Evolutionary conservation across 2,329 filamentous ascomycete species (phyloP).

Genomic region (Phialemoniopsis sp.): DNA sequence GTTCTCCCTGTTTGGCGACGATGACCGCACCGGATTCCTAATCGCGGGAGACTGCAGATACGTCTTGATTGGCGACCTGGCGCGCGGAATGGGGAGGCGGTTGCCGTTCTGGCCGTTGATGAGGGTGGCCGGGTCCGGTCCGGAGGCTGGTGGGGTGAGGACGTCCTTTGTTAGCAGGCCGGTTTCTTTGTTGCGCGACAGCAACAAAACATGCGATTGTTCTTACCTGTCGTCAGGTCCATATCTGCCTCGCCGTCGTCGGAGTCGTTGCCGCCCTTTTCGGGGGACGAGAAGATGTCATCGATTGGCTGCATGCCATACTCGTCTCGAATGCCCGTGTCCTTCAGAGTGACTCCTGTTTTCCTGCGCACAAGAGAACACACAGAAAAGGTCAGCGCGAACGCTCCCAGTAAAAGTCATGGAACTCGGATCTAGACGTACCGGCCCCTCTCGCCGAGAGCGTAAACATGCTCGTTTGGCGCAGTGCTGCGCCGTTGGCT

Average conservation of each 20-base stretch:
- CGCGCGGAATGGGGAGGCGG: constrained; percentile 42
- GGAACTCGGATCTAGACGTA: constrained; percentile 18
- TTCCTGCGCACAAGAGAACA: constrained; percentile 55
- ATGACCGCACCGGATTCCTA: constrained; percentile 49
- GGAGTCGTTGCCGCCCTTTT: constrained; percentile 37
- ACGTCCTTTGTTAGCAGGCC: constrained; percentile 10
- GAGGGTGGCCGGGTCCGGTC: constrained; percentile 48
- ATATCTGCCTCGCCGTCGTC: constrained; percentile 42
- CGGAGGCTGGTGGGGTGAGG: constrained; percentile 32
- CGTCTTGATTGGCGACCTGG: constrained; percentile 61
- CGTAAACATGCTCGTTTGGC: constrained; percentile 42
- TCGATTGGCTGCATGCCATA: constrained; percentile 88
- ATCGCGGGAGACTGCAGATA: constrained; percentile 57
- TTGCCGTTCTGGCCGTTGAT: constrained; percentile 46
- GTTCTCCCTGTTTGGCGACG: constrained; percentile 40
- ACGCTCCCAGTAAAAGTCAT: not conserved
- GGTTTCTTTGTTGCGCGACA: constrained; percentile 10
- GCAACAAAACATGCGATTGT: constrained; percentile 30
- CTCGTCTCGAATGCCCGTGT: constrained; percentile 79
- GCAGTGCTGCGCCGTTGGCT: constrained; percentile 29
- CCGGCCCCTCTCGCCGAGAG: constrained; percentile 47
- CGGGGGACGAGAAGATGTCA: constrained; percentile 83
- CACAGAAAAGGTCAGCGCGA: not conserved
- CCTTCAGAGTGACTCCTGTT: constrained; percentile 79
- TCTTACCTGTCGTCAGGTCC: constrained; percentile 37